A percentile compares a stretch with the other conserved stretches of the same genome.
phyloP scores from a whole-genome alignment of 2,329 filamentous ascomycete genomes.

The Xylariomycetidae sp. region DNA sequence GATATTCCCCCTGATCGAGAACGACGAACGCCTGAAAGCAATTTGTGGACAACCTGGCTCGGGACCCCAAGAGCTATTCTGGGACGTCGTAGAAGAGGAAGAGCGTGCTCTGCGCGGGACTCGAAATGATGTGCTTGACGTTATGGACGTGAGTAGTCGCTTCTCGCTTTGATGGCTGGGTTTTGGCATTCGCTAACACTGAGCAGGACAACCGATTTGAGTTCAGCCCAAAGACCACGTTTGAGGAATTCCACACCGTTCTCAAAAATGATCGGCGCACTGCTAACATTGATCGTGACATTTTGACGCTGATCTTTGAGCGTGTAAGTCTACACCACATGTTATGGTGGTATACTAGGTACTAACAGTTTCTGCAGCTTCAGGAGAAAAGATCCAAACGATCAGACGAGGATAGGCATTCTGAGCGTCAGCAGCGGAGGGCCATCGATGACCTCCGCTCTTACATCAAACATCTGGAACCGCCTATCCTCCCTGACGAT shows the following conservation, averaged over 20 bases:
- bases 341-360: constrained; percentile 2
- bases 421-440: constrained; percentile 79
- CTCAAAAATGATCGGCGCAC: constrained; percentile 84
- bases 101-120: constrained; percentile 77
- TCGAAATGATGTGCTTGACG: constrained; percentile 79
- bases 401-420: constrained; percentile 68
- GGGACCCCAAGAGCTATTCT: constrained; percentile 85
- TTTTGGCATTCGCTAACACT: constrained; percentile 3
- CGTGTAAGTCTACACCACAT: constrained; percentile 45
- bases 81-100: constrained; percentile 92
- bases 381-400: constrained; percentile 81
- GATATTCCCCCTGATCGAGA: constrained; percentile 65
- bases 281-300: constrained; percentile 77
- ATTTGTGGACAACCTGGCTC: constrained; percentile 83
- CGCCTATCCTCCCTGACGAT: constrained; percentile 69
- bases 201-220: constrained; percentile 82
- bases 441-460: constrained; percentile 80
- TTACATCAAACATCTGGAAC: constrained; percentile 83
- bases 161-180: background rate
- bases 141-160: constrained; percentile 65
- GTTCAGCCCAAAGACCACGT: constrained; percentile 75
- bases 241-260: constrained; percentile 79
- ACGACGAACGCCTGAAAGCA: constrained; percentile 75
- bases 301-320: constrained; percentile 75
- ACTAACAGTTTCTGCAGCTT: constrained; percentile 43